These are phyloP conservation scores for Hanseniaspora opuntiae DNA, from an alignment of 805 yeast species.

Conservation along the genomic window DNA sequence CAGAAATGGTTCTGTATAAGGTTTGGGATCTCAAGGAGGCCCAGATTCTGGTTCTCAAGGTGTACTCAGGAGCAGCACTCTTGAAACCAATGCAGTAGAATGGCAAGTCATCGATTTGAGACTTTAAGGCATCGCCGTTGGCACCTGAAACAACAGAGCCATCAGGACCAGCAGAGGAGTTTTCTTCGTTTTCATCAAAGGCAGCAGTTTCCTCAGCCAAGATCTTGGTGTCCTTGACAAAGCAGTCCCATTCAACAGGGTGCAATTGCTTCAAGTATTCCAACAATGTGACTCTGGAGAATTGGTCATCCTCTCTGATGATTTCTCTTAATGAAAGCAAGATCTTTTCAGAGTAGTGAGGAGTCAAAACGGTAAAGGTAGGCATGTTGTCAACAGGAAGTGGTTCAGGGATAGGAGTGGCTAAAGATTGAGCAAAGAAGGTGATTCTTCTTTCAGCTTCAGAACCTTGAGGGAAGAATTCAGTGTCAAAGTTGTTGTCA, in stretches of 20 bases:
- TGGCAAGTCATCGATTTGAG: constrained; percentile 81
- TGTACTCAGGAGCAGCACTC: constrained; percentile 93
- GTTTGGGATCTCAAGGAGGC: constrained; percentile 96
- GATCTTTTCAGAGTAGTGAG: constrained; percentile 93
- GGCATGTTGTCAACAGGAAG: constrained; percentile 99
- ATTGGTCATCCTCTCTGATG: constrained; percentile 93
- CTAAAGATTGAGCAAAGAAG: constrained; percentile 96
- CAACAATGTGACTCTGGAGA: constrained; percentile 81
- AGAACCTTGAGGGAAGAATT: constrained; percentile 90
- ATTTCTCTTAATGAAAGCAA: constrained; percentile 86
- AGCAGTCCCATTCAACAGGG: constrained; percentile 96
- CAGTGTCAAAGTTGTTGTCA: constrained; percentile 85
- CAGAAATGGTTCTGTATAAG: constrained; percentile 88
- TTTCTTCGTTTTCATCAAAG: constrained; percentile 26
- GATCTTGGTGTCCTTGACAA: constrained; percentile 89
- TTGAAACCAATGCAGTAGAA: constrained; percentile 95
- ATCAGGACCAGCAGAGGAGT: constrained; percentile 9
- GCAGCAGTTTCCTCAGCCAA: constrained; percentile 89
- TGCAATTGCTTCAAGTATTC: constrained; percentile 91
- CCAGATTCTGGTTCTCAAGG: constrained; percentile 94
- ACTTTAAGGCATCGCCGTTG: constrained; percentile 57
- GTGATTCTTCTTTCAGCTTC: constrained; percentile 99
- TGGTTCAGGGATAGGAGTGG: constrained; percentile 98
- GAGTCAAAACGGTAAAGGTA: constrained; percentile 89
- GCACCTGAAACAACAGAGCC: constrained; percentile 23